Evolutionary conservation across 257 asterid species (phyloP).

Genomic region (Lavandula angustifolia): DNA sequence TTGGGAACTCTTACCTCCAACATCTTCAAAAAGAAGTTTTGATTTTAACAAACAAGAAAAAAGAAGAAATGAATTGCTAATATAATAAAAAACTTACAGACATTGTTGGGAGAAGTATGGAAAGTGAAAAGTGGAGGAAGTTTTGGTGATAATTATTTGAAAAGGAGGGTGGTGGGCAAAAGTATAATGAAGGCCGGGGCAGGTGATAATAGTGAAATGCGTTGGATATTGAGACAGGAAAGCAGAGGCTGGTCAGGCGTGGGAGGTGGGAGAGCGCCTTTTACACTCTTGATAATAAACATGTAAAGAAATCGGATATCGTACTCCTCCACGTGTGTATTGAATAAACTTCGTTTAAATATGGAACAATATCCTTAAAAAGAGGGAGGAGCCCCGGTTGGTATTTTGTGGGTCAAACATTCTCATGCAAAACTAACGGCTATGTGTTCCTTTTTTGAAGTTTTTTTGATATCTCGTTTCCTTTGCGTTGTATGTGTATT

Average conservation of each 20-base stretch:
- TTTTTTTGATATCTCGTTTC: too few relatives aligned
- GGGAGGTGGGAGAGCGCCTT: slow-evolving; percentile 49
- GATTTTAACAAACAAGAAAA: background rate
- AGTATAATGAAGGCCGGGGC: slow-evolving; percentile 14
- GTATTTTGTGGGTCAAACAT: too few relatives aligned
- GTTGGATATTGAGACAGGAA: slow-evolving; percentile 47
- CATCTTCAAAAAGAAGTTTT: slow-evolving; percentile 37
- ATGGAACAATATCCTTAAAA: too few relatives aligned
- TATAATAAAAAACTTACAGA: slow-evolving; percentile 47
- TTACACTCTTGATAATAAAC: background rate
- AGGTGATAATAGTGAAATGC: slow-evolving; percentile 24
- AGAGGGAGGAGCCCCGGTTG: too few relatives aligned
- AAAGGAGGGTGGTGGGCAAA: background rate
- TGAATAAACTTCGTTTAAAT: too few relatives aligned
- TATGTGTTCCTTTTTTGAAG: too few relatives aligned
- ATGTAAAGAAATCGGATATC: too few relatives aligned
- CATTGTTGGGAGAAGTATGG: slow-evolving; percentile 37
- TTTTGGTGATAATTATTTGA: too few relatives aligned
- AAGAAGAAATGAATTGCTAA: background rate
- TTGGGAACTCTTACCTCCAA: slow-evolving; percentile 80
- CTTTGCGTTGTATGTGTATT: too few relatives aligned
- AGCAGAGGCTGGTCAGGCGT: slow-evolving; percentile 52
- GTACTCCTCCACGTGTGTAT: too few relatives aligned
- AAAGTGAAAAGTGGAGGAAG: background rate
- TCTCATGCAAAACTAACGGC: too few relatives aligned